Evolutionary conservation across 768 basidiomycete species (phyloP), one percentile per base, ranked within the genome.

Genomic region (Boletus reticuloceps): DNA sequence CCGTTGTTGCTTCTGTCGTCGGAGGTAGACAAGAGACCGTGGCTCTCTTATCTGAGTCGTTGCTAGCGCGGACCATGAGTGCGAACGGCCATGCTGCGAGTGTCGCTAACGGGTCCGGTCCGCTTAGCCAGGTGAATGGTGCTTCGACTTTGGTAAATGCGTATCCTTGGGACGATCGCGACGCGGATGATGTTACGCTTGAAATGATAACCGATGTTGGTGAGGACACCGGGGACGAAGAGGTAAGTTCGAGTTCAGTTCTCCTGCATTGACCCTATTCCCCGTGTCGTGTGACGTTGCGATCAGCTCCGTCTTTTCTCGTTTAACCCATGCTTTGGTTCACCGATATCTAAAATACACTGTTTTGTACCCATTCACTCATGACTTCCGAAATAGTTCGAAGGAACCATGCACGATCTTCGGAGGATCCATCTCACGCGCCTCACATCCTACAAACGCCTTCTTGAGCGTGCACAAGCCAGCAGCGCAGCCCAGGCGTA

Each of bases 401-500:
- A 80, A 56, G 59, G 63, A 27, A 75, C 77, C 19, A 62, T 83
- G 46, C 69, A 75, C 40, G 62, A 68, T 42, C 69, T 82, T 36
- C 65, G 72, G 11, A 67, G 66, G 17, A 62, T 80, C 20, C 81
- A 83, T 58, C 69, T 73, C 31, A 68, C 68, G 38, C 89, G 88
- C 61, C 79, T 91, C 14, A 78, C 84, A 16, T 82, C 85, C 54
- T 88, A 89, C 71, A 92, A 87, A 64, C 81, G 91, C 2, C 77
- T 94, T 2, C 79, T 94, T 13, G 91, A 94, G 60, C 86, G 86
- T 39, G 80, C 89, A 0, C 92, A 94, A 62, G 83, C 86, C 3
- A 83, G 85, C 10, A 79, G 87, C 2, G 89, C 91, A 0, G 86
- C 90, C 1, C 92, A 94, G 63, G 75, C 93, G 2, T 91, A 94